phyloP scores from a whole-genome alignment of 176 grass and related monocot species.

The sorghum (Sorghum bicolor) region DNA sequence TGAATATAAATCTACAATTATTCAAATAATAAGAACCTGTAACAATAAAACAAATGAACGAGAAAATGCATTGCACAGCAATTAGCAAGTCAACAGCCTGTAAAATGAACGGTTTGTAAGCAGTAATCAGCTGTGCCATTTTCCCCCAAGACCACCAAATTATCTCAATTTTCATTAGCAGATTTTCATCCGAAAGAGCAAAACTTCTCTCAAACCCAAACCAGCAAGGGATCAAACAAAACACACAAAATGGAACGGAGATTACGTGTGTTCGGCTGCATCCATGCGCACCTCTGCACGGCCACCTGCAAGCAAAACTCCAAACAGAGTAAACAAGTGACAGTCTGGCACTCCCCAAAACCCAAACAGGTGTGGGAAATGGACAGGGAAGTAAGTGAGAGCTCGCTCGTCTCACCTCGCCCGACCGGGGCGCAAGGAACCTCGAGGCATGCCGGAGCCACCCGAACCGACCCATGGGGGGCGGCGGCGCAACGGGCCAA shows the following conservation, averaged over 20 bases:
- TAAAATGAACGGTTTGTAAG: neutral
- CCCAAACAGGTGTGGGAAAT: neutral
- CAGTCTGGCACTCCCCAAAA: neutral
- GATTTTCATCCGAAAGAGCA: neutral
- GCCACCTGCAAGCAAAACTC: conserved; percentile 16
- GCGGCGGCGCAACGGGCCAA: neutral
- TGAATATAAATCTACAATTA: neutral
- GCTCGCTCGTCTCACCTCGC: conserved; percentile 38
- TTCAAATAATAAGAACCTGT: neutral
- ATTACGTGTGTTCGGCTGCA: conserved; percentile 30
- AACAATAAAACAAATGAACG: neutral
- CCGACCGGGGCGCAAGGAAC: conserved; percentile 29
- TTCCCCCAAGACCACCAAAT: neutral
- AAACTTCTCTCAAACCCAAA: neutral
- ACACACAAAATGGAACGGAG: neutral
- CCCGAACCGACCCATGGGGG: conserved; percentile 27
- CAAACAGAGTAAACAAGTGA: neutral
- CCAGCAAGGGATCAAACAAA: neutral
- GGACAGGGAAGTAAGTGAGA: neutral
- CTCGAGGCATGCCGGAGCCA: conserved; percentile 48
- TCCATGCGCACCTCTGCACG: conserved; percentile 25
- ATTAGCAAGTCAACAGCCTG: neutral
- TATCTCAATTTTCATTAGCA: neutral
- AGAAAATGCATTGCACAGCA: neutral
- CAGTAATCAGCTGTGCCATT: neutral